These are phyloP conservation scores for Pyrus pyrifolia DNA, from an alignment of 306 rosid species.

Conservation along the genomic window DNA sequence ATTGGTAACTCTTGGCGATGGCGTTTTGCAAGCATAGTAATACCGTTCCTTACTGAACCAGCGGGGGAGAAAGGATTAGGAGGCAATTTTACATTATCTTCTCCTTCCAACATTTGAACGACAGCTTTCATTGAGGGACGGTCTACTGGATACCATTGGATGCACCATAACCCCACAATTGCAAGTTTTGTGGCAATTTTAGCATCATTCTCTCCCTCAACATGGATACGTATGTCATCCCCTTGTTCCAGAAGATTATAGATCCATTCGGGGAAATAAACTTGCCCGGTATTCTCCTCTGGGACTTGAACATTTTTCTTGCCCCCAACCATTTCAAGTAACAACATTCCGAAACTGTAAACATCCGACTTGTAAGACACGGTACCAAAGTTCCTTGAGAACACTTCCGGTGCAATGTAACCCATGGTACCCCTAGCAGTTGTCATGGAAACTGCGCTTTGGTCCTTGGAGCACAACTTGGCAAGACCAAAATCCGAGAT, in stretches of 20 bases:
- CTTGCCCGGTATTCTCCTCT: background rate
- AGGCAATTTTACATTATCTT: background rate
- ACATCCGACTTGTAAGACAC: background rate
- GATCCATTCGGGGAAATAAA: background rate
- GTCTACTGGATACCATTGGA: background rate
- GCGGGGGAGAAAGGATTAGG: background rate
- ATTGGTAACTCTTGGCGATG: background rate
- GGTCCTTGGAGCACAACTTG: background rate
- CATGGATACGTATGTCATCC: background rate
- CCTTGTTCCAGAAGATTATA: background rate
- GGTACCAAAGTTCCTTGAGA: background rate
- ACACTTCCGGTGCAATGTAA: background rate
- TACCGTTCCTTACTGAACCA: background rate
- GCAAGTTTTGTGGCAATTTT: background rate
- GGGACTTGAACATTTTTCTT: background rate
- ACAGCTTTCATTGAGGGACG: background rate
- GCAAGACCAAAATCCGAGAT: background rate
- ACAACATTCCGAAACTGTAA: background rate
- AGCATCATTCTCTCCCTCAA: background rate
- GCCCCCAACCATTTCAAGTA: background rate
- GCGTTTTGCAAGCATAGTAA: background rate
- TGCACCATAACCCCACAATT: background rate
- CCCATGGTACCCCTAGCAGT: background rate
- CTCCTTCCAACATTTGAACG: background rate
- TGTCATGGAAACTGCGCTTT: background rate